A percentile compares a stretch with the other conserved stretches of the same genome.
Conservation (phyloP, 805 yeast genomes). For the Saccharomyces mikatae region DNA sequence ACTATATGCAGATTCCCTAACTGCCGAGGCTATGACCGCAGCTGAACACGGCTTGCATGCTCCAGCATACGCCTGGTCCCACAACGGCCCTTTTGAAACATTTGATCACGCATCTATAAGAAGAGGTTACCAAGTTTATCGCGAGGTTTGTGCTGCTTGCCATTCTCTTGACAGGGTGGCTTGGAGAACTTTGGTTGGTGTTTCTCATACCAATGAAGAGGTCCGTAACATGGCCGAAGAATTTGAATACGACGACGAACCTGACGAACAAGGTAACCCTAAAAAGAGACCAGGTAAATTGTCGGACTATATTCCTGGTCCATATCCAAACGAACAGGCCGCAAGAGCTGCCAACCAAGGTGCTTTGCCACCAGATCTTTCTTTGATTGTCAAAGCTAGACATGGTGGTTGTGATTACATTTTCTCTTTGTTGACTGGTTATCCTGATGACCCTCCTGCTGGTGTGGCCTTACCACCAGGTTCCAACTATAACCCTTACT, state of each 20-base stretch:
- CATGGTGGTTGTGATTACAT: slow-evolving; percentile 97
- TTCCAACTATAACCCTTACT: slow-evolving; percentile 96
- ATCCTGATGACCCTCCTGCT: slow-evolving; percentile 98
- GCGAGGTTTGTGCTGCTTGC: slow-evolving; percentile 98
- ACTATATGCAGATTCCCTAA: slow-evolving; percentile 73
- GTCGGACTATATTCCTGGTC: slow-evolving; percentile 90
- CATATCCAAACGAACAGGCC: slow-evolving; percentile 96
- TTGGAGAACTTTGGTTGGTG: slow-evolving; percentile 97
- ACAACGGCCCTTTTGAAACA: slow-evolving; percentile 81
- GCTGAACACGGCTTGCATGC: slow-evolving; percentile 99
- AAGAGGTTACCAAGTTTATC: slow-evolving; percentile 98
- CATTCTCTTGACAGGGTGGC: slow-evolving; percentile 95
- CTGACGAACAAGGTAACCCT: slow-evolving; percentile 97
- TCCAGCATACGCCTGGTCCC: slow-evolving; percentile 89
- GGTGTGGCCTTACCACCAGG: slow-evolving; percentile 93
- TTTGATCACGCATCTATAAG: slow-evolving; percentile 94
- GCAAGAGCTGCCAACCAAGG: slow-evolving; percentile 99
- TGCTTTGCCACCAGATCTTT: slow-evolving; percentile 96
- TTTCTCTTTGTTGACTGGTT: slow-evolving; percentile 91
- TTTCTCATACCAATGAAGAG: slow-evolving; percentile 84
- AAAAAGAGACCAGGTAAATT: slow-evolving; percentile 97
- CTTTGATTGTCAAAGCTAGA: slow-evolving; percentile 95
- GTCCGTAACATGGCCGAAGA: slow-evolving; percentile 91
- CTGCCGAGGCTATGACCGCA: slow-evolving; percentile 94
- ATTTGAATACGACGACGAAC: slow-evolving; percentile 96